Evolutionary conservation across 1,284 basidiomycete species (phyloP).

Genomic region (Sporisorium scitamineum): DNA sequence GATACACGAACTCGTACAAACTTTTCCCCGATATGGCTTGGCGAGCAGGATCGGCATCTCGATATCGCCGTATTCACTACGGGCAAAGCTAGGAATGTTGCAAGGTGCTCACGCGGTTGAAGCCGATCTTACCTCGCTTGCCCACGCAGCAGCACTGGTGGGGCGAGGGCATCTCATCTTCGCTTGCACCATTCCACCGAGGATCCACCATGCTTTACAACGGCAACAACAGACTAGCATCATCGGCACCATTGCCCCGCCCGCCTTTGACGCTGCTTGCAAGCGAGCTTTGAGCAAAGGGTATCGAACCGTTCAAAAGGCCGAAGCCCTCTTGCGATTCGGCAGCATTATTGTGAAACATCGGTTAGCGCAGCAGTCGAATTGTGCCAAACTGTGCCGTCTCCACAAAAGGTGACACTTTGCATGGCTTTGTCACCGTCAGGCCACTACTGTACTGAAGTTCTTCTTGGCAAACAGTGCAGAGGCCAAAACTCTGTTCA

Average conservation of each 20-base stretch:
- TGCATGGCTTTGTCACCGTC: not conserved
- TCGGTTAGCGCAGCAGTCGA: too few species aligned
- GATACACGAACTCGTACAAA: not conserved
- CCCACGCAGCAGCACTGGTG: not conserved
- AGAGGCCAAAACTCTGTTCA: too few species aligned
- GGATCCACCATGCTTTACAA: slow-evolving; percentile 9
- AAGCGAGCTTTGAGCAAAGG: too few species aligned
- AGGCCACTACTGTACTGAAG: too few species aligned
- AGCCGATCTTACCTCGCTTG: slow-evolving; percentile 3
- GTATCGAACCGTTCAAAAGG: not conserved
- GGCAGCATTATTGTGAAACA: not conserved
- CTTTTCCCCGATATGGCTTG: not conserved
- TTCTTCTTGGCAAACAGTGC: not conserved
- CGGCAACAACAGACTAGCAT: too few species aligned
- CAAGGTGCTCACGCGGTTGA: not conserved
- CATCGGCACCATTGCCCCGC: too few species aligned
- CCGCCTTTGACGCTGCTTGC: too few species aligned
- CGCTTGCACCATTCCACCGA: slow-evolving; percentile 11
- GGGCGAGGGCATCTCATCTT: not conserved
- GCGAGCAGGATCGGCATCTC: not conserved
- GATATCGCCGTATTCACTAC: too few species aligned
- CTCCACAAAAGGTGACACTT: not conserved
- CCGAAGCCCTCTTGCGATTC: not conserved
- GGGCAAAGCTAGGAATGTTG: not conserved
- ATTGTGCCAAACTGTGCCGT: not conserved